phyloP scores from a whole-genome alignment of 345 rosid species.

The Eucalyptus cloeziana region DNA sequence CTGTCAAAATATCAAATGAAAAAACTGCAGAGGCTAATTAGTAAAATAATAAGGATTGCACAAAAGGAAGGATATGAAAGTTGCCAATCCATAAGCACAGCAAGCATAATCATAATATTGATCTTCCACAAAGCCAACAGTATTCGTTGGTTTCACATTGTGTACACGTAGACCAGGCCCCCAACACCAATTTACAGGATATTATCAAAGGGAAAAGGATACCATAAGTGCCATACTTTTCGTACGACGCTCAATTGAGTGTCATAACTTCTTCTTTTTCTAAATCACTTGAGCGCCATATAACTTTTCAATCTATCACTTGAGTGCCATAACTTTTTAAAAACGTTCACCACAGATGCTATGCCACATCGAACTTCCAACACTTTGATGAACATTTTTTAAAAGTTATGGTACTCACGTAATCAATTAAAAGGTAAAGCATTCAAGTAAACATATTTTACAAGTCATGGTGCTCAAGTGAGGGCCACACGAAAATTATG shows the following conservation, averaged over 20 bases:
- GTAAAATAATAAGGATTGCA: neutral
- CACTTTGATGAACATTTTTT: neutral
- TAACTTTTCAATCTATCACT: neutral
- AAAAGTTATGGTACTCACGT: neutral
- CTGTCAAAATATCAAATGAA: neutral
- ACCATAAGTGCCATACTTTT: neutral
- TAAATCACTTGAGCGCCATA: neutral
- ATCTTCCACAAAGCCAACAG: neutral
- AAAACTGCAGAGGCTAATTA: neutral
- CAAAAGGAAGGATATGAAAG: neutral
- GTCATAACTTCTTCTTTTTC: neutral
- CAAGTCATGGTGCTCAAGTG: neutral
- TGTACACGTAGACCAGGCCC: neutral
- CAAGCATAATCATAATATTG: neutral
- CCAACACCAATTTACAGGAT: neutral
- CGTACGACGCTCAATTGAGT: neutral
- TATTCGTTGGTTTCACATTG: neutral
- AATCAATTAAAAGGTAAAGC: neutral
- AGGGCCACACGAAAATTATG: neutral
- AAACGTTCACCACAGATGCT: neutral
- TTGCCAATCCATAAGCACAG: neutral
- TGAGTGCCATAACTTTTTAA: neutral
- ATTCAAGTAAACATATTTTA: neutral
- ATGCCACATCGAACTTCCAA: neutral
- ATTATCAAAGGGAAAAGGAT: neutral